These are phyloP conservation scores for Aspergillus fijiensis DNA, from an alignment of 2,329 filamentous ascomycete species.

Conservation along the genomic window DNA sequence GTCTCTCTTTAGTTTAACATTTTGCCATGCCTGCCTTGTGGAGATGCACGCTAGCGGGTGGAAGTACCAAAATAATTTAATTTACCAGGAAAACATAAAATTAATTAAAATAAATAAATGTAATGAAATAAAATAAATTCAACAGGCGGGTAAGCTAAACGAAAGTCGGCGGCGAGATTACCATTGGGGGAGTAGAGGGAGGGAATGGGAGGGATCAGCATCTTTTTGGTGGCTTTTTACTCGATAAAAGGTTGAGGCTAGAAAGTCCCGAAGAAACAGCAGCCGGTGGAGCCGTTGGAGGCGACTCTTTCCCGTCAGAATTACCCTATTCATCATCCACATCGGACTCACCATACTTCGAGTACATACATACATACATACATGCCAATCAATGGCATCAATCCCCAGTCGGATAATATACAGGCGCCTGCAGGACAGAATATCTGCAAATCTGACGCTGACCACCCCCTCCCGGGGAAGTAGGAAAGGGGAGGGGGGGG, in stretches of 20 bases:
- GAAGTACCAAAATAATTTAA: slow-evolving; percentile 7
- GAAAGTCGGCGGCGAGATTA: background rate
- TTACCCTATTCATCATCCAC: background rate
- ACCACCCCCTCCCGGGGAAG: background rate
- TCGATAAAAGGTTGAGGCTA: slow-evolving; percentile 16
- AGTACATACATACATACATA: background rate
- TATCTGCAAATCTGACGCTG: slow-evolving; percentile 1
- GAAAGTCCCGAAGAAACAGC: slow-evolving; percentile 23
- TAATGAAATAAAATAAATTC: background rate
- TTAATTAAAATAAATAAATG: background rate
- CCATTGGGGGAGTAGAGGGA: background rate
- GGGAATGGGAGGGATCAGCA: background rate
- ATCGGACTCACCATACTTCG: background rate
- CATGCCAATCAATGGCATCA: background rate
- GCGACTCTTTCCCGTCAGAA: background rate
- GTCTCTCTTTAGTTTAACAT: background rate
- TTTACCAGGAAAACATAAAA: background rate
- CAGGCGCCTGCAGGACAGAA: background rate
- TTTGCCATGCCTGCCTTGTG: slow-evolving; percentile 12
- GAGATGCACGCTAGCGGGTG: slow-evolving; percentile 8
- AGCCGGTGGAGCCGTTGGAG: slow-evolving; percentile 19
- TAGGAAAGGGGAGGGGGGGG: background rate
- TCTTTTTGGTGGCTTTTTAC: background rate
- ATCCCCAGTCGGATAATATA: background rate
- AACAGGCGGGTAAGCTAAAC: background rate